Conservation (phyloP, 129 eudicot genomes). For the Flaveria sonorensis region DNA sequence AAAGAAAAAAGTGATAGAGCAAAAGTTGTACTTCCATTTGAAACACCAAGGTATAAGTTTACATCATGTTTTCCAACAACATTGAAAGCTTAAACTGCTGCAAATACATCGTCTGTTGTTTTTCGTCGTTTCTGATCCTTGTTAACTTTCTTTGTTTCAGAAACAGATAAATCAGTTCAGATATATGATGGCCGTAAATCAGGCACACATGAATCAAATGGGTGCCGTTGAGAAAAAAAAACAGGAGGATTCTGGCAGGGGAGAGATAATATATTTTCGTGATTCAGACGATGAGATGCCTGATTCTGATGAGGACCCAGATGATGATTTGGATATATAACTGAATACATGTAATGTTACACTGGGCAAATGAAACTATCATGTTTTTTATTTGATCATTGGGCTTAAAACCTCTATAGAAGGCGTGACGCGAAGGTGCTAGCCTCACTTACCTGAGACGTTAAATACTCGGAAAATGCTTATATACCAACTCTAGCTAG, state of each 20-base stretch:
- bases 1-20: conserved; percentile 83
- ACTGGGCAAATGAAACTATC: not conserved
- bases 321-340: conserved; percentile 97
- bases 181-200: conserved; percentile 89
- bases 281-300: conserved; percentile 99
- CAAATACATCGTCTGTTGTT: not conserved
- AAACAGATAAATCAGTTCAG: conserved; percentile 57
- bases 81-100: not conserved
- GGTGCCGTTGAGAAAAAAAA: conserved; percentile 36
- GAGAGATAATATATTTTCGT: conserved; percentile 81
- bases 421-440: too few relatives aligned
- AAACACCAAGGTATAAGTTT: conserved; percentile 81
- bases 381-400: not conserved
- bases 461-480: too few relatives aligned
- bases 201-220: conserved; percentile 37
- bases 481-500: too few relatives aligned
- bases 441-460: too few relatives aligned
- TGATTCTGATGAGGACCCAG: conserved; percentile 99
- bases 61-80: conserved; percentile 1
- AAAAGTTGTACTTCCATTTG: conserved; percentile 96
- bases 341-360: not conserved
- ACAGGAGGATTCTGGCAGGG: conserved; percentile 50
- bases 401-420: not conserved
- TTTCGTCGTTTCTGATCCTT: not conserved
- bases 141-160: conserved; percentile 44